Evolutionary conservation across 805 yeast genomes (phyloP).

Genomic region (Cyberlindnera japonica): DNA sequence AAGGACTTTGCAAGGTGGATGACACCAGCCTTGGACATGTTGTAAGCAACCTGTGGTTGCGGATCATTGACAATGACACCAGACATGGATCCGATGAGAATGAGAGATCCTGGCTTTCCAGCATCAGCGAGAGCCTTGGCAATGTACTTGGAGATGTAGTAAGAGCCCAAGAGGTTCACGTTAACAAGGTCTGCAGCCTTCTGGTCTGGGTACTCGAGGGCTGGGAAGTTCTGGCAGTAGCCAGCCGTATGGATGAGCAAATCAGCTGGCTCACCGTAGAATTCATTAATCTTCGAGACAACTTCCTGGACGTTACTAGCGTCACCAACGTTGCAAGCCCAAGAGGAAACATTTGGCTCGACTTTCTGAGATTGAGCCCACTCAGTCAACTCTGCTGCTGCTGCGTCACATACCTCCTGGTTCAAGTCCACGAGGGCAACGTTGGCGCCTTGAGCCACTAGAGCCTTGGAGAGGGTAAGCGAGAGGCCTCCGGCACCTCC

Average conservation of each 20-base stretch:
- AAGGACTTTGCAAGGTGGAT: conserved; percentile 72
- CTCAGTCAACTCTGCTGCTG: conserved; percentile 43
- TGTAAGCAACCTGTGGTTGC: conserved; percentile 76
- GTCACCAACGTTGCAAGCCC: conserved; percentile 74
- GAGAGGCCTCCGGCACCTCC: conserved; percentile 84
- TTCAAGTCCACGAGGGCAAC: conserved; percentile 70
- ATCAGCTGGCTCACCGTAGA: conserved; percentile 59
- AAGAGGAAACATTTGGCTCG: conserved; percentile 45
- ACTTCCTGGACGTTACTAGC: conserved; percentile 53
- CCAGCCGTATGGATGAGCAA: conserved; percentile 80
- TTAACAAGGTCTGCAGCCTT: conserved; percentile 66
- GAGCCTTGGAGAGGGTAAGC: conserved; percentile 57
- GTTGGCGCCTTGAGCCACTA: conserved; percentile 73
- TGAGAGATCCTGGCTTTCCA: conserved; percentile 54
- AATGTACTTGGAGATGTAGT: conserved; percentile 69
- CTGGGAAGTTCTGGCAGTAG: conserved; percentile 75
- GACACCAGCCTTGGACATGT: conserved; percentile 85
- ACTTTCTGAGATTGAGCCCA: conserved; percentile 43
- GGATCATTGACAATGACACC: conserved; percentile 77
- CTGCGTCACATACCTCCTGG: conserved; percentile 54
- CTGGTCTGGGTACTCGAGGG: conserved; percentile 68
- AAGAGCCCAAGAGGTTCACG: conserved; percentile 72
- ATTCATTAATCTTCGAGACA: conserved; percentile 49
- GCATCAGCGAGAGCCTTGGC: conserved; percentile 62
- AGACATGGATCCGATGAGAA: conserved; percentile 75